A percentile compares a stretch with the other conserved stretches of the same genome.
Conservation (phyloP, 2,329 filamentous ascomycete species). For the Penicillium freii region DNA sequence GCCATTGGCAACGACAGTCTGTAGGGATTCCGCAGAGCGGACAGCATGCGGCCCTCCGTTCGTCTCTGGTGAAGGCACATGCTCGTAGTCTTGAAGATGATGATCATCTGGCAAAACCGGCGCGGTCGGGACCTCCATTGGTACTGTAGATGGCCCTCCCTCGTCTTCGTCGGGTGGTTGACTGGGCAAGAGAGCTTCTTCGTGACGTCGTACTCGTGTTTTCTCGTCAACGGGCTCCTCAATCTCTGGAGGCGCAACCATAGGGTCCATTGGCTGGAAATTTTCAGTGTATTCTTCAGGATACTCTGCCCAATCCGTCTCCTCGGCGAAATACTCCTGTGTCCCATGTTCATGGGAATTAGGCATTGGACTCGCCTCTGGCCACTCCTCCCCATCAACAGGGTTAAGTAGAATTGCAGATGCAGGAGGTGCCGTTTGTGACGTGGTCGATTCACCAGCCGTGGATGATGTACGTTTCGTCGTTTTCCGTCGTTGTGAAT, state of each 20-base stretch:
- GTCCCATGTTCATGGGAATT: constrained; percentile 20
- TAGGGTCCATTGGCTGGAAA: constrained; percentile 24
- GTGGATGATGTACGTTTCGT: constrained; percentile 32
- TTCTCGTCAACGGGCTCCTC: constrained; percentile 74
- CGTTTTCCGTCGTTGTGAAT: constrained; percentile 62
- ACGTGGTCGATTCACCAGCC: constrained; percentile 33
- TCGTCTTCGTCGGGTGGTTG: constrained; percentile 59
- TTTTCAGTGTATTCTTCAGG: constrained; percentile 26
- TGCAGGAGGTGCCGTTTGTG: constrained; percentile 15
- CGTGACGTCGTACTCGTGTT: constrained; percentile 72
- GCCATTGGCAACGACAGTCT: constrained; percentile 34
- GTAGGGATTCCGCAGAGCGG: constrained; percentile 32
- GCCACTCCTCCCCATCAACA: constrained; percentile 31
- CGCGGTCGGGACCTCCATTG: constrained; percentile 43
- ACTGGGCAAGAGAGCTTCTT: constrained; percentile 77
- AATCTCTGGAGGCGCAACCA: constrained; percentile 48
- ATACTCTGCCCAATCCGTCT: constrained; percentile 32
- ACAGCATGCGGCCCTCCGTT: constrained; percentile 23
- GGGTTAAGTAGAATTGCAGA: constrained; percentile 12
- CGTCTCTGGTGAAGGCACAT: constrained; percentile 25
- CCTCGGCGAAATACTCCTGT: constrained; percentile 16
- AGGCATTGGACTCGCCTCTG: constrained; percentile 23
- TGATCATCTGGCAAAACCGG: constrained; percentile 50
- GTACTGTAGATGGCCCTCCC: constrained; percentile 47
- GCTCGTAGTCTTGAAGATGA: constrained; percentile 50